A percentile compares a stretch with the other conserved stretches of the same genome.
Conservation (phyloP, 1,284 basidiomycete genomes). For the Vanrija sp. region DNA sequence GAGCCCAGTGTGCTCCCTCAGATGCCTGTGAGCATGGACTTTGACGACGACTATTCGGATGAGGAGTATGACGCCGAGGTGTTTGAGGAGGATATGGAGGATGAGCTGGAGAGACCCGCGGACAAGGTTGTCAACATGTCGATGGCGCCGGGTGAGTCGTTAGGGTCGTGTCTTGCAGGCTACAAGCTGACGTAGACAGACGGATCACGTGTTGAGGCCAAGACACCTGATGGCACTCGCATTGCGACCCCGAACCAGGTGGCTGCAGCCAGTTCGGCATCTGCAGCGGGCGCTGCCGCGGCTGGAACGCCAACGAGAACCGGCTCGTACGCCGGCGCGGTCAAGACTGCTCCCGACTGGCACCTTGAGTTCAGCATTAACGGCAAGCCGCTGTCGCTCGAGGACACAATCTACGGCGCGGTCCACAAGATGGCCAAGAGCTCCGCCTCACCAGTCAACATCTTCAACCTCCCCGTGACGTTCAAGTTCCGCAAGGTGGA, state of each 20-base stretch:
- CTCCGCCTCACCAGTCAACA: conserved; percentile 5
- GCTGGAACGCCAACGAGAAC: conserved; percentile 49
- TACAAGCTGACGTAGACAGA: conserved; percentile 52
- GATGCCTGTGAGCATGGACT: conserved; percentile 43
- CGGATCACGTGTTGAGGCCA: conserved; percentile 84
- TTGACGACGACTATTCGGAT: conserved; percentile 61
- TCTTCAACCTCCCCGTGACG: conserved; percentile 26
- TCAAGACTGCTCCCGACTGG: conserved; percentile 94
- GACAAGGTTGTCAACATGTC: conserved; percentile 84
- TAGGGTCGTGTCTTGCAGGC: conserved; percentile 36
- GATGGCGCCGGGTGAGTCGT: conserved; percentile 55
- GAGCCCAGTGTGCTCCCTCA: conserved; percentile 26
- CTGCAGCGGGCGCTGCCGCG: conserved; percentile 15
- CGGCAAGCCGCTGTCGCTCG: conserved; percentile 72
- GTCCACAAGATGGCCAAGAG: conserved; percentile 58
- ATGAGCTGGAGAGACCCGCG: conserved; percentile 50
- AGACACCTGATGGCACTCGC: conserved; percentile 92
- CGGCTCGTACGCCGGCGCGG: conserved; percentile 84
- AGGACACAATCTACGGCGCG: conserved; percentile 92
- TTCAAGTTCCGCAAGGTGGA: conserved; percentile 89
- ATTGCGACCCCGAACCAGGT: conserved; percentile 73
- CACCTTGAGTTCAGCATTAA: conserved; percentile 94
- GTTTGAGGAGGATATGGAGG: conserved; percentile 61
- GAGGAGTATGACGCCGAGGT: conserved; percentile 61
- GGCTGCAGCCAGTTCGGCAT: conserved; percentile 11